Evolutionary conservation across 2,329 filamentous ascomycete genomes (phyloP).

Genomic region (Penicillium sp.): DNA sequence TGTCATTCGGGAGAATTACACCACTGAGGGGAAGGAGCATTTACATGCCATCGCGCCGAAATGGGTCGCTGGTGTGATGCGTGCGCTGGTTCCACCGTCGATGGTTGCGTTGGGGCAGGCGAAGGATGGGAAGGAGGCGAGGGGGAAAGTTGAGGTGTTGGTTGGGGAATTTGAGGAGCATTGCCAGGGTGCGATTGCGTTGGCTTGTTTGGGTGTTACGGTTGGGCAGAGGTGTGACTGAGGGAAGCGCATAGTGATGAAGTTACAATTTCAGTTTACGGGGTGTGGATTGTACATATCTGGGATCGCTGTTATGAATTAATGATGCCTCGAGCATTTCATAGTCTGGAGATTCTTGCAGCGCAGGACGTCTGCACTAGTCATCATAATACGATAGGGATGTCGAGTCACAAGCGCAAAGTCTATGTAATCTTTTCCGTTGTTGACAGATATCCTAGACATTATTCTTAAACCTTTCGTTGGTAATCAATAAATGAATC

Average conservation of each 20-base stretch:
- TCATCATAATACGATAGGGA: too few relatives aligned
- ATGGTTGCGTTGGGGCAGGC: conserved; percentile 17
- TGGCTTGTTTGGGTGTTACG: conserved; percentile 22
- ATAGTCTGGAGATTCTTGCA: too few relatives aligned
- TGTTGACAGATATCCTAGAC: too few relatives aligned
- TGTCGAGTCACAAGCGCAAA: too few relatives aligned
- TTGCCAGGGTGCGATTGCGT: conserved; percentile 12
- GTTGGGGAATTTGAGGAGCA: conserved; percentile 20
- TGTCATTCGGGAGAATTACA: conserved; percentile 14
- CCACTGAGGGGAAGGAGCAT: conserved; percentile 12
- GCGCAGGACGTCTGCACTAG: too few relatives aligned
- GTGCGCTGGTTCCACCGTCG: conserved; percentile 13
- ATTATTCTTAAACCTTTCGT: too few relatives aligned
- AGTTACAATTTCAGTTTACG: too few relatives aligned
- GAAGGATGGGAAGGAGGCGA: conserved; percentile 5
- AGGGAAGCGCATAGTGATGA: not conserved
- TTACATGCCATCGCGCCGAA: conserved; percentile 11
- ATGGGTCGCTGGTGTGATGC: conserved; percentile 21
- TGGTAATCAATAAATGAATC: too few relatives aligned
- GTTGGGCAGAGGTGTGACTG: conserved; percentile 17
- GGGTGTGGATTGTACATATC: too few relatives aligned
- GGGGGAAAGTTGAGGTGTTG: conserved; percentile 11
- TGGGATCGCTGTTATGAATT: too few relatives aligned
- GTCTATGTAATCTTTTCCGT: too few relatives aligned
- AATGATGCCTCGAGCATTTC: too few relatives aligned